These are phyloP conservation scores for Parietichytrium sp. DNA, from an alignment of 108 stramenopile species.

Conservation along the genomic window DNA sequence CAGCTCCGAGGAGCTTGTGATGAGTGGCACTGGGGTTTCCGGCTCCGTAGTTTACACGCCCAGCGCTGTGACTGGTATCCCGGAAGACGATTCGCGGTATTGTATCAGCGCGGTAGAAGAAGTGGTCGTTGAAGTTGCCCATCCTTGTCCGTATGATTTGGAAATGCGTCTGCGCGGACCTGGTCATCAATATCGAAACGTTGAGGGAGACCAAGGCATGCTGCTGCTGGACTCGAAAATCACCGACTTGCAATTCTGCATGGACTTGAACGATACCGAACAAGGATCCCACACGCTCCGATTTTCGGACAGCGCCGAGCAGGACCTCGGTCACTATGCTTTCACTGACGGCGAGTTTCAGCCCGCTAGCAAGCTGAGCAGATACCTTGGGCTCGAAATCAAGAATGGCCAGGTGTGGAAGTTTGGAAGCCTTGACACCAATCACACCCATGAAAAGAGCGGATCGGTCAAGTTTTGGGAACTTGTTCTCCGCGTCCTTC, in stretches of 20 bases:
- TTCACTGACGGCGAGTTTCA: background rate
- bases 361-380: background rate
- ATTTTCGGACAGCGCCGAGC: background rate
- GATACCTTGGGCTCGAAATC: background rate
- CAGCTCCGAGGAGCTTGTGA: background rate
- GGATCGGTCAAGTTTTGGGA: background rate
- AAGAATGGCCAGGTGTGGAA: background rate
- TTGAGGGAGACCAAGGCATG: background rate
- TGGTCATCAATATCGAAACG: background rate
- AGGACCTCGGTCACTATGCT: no score
- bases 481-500: background rate
- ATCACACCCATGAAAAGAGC: background rate
- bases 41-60: background rate
- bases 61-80: background rate
- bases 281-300: no score
- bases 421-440: background rate
- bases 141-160: background rate
- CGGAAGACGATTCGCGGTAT: background rate
- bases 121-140: background rate
- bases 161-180: background rate
- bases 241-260: background rate
- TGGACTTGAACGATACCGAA: background rate
- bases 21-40: background rate
- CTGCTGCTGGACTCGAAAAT: background rate
- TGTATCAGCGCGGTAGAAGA: background rate